These are phyloP conservation scores for Pseudogymnoascus sp. DNA, from an alignment of 2,329 filamentous ascomycete genomes.

Conservation along the genomic window DNA sequence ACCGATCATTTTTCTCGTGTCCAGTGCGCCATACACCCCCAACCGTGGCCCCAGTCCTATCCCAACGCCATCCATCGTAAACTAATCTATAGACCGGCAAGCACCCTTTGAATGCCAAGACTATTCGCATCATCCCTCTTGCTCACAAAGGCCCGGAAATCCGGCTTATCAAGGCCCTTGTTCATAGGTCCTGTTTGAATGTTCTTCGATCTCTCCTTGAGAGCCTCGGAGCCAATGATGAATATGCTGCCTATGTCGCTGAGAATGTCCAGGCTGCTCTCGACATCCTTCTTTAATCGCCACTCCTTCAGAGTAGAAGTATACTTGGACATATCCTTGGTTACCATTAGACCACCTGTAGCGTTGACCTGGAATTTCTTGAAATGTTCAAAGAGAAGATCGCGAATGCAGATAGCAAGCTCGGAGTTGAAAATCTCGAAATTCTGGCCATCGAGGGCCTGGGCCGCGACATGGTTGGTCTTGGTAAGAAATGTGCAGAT, in stretches of 20 bases:
- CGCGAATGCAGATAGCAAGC: conserved; percentile 70
- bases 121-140: conserved; percentile 77
- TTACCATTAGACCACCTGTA: conserved; percentile 88
- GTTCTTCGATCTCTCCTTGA: conserved; percentile 62
- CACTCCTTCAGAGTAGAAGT: conserved; percentile 77
- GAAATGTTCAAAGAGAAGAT: conserved; percentile 82
- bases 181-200: conserved; percentile 39
- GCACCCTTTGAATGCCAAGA: conserved; percentile 73
- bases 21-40: not conserved
- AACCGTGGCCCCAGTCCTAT: not conserved
- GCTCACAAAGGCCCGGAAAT: conserved; percentile 78
- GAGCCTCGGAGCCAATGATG: conserved; percentile 77
- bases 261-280: conserved; percentile 70
- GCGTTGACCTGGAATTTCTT: conserved; percentile 91
- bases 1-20: conserved; percentile 1
- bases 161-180: conserved; percentile 55
- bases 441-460: conserved; percentile 76
- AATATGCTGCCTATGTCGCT: conserved; percentile 93
- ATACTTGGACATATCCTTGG: conserved; percentile 93
- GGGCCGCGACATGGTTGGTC: conserved; percentile 54
- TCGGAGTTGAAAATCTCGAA: conserved; percentile 76
- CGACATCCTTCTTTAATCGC: conserved; percentile 63
- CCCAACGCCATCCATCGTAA: not conserved
- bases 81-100: conserved; percentile 40
- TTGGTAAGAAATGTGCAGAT: conserved; percentile 74